Conservation (phyloP, 371 early-diverging fungal species). For the Capillidium heterosporum region DNA sequence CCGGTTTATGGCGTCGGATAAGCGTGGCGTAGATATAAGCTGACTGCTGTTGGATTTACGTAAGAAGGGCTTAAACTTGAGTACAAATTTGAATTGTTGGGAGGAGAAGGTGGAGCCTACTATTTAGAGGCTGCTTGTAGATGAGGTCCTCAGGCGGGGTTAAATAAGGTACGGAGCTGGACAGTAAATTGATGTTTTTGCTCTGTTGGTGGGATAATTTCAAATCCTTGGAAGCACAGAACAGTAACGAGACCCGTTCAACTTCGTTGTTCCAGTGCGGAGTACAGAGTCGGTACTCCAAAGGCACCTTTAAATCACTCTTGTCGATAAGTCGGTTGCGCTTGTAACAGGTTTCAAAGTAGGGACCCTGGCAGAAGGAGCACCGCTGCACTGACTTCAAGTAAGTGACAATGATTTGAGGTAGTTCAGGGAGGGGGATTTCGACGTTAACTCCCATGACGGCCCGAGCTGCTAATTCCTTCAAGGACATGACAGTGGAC, state of each 20-base stretch:
- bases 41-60: too few relatives aligned
- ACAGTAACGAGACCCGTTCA: slow-evolving; percentile 33
- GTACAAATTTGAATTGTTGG: too few relatives aligned
- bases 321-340: slow-evolving; percentile 45
- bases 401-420: slow-evolving; percentile 33
- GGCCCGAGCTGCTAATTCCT: not conserved
- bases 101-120: not conserved
- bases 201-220: too few relatives aligned
- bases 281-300: slow-evolving; percentile 55
- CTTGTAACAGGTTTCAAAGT: slow-evolving; percentile 43
- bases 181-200: not conserved
- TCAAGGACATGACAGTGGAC: not conserved
- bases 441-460: not conserved
- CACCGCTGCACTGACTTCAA: slow-evolving; percentile 46
- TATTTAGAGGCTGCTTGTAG: not conserved
- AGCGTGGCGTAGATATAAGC: too few relatives aligned
- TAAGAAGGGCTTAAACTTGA: too few relatives aligned
- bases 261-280: slow-evolving; percentile 57
- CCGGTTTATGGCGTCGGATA: not conserved
- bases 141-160: not conserved
- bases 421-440: not conserved
- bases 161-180: not conserved
- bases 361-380: slow-evolving; percentile 74
- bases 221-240: slow-evolving; percentile 27
- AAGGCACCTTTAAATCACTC: slow-evolving; percentile 30